Evolutionary conservation across 2,329 filamentous ascomycete species (phyloP).

Genomic region (Verticillium isaacii): DNA sequence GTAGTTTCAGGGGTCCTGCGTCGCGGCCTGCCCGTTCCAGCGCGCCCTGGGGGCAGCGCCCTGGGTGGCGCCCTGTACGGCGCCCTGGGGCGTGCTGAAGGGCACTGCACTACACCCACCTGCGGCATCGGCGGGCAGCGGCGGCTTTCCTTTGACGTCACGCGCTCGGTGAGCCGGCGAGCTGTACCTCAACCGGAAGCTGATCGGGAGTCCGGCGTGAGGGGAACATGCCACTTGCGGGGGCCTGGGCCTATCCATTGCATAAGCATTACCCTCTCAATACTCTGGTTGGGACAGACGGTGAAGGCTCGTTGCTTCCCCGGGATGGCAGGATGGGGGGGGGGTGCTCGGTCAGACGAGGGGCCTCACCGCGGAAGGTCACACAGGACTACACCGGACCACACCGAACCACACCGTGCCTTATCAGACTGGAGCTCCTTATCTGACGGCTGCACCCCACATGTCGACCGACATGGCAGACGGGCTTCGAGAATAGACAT

Average conservation of each 20-base stretch:
- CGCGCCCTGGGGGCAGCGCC: background rate
- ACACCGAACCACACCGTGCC: too few species aligned
- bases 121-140: background rate
- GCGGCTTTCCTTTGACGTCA: background rate
- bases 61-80: background rate
- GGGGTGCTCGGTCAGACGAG: too few species aligned
- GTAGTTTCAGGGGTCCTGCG: slow-evolving; percentile 1
- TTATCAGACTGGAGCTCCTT: too few species aligned
- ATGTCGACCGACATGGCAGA: background rate
- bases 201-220: background rate
- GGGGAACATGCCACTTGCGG: background rate
- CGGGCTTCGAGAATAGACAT: background rate
- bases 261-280: background rate
- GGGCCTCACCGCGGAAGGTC: too few species aligned
- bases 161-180: background rate
- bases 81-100: background rate
- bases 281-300: too few species aligned
- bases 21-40: background rate
- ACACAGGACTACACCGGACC: too few species aligned
- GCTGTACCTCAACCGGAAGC: background rate
- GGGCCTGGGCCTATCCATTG: background rate
- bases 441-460: too few species aligned
- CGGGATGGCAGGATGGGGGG: too few species aligned
- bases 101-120: background rate
- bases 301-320: too few species aligned